Percentiles rank a stretch among this genome's conserved stretches.
Evolutionary conservation across 345 rosid species (phyloP).

Genomic region (Ceriops tagal): DNA sequence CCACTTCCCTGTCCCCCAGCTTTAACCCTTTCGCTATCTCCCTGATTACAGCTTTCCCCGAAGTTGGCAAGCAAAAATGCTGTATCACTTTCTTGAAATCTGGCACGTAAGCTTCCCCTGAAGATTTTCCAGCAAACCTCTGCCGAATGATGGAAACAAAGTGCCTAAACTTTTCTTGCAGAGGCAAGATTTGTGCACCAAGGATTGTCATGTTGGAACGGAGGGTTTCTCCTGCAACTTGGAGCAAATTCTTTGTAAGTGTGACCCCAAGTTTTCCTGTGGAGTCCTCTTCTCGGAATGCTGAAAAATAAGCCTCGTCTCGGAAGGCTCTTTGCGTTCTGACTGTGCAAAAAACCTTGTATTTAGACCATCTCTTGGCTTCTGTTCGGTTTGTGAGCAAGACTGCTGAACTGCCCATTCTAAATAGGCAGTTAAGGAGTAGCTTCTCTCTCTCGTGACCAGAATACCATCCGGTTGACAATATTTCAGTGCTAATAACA

Average conservation of each 20-base stretch:
- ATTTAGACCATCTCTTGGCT: slow-evolving; percentile 35
- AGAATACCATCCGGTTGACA: slow-evolving; percentile 57
- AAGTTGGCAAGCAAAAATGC: slow-evolving; percentile 50
- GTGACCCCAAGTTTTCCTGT: slow-evolving; percentile 51
- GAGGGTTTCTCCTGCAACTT: slow-evolving; percentile 38
- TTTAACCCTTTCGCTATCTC: slow-evolving; percentile 46
- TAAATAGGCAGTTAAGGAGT: slow-evolving; percentile 48
- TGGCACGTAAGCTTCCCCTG: slow-evolving; percentile 39
- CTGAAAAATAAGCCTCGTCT: slow-evolving; percentile 34
- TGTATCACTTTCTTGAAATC: slow-evolving; percentile 41
- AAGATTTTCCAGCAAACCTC: slow-evolving; percentile 19
- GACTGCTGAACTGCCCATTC: slow-evolving; percentile 60
- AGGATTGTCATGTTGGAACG: slow-evolving; percentile 29
- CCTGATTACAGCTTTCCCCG: slow-evolving; percentile 40
- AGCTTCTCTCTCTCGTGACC: slow-evolving; percentile 45
- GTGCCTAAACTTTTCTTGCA: slow-evolving; percentile 28
- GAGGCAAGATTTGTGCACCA: slow-evolving; percentile 37
- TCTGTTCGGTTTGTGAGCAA: slow-evolving; percentile 42
- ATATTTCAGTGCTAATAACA: slow-evolving; percentile 52
- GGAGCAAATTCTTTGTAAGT: slow-evolving; percentile 37
- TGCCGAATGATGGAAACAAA: slow-evolving; percentile 24
- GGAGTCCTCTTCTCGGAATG: slow-evolving; percentile 47
- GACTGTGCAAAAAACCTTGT: slow-evolving; percentile 26
- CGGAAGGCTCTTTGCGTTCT: slow-evolving; percentile 45
- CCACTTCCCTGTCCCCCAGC: slow-evolving; percentile 36